Base-by-base conservation (phyloP, 179 eudicot genomes). In the Sideroxylon spinosum region DNA sequence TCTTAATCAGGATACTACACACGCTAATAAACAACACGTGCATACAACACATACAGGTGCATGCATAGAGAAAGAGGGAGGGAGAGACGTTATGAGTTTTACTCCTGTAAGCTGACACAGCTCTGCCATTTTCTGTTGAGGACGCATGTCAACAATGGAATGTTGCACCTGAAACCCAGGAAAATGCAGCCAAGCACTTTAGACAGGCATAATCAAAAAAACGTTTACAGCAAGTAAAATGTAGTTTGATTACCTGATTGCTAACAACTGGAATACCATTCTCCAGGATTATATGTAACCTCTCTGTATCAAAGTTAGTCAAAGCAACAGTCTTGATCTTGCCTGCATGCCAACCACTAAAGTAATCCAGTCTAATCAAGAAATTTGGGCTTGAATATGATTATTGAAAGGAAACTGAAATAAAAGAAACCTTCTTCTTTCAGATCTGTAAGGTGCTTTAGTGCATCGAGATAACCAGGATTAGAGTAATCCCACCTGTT, bases 401-500 rank as follows among this genome's bases (percentile, higher is more conserved):
- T 7, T 68, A 25, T 19, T 49, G 13, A 26, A 61, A 67, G 63
- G 37, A 12, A 77, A 67, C 3, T 20, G 44, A 37, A 77, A 63
- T 37, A 65, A 71, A 76, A 61, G 76, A 68, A 53, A 93, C 99
- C 99, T 91, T 87, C 98, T 73, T 87, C 95, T 86, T 95, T 95
- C 74, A 95, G 88, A 89, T 95, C 99, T 26, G 99, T 92, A 74
- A 95, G 97, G 87, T 95, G 98, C 79, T 88, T 90, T 66, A 95
- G 83, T n/a, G 99, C 99, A 89, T 95, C 99, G 66, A 95, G 91
- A 85, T 93, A 95, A 62, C 99, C 98, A 75, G 86, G 12, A 87
- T 95, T 95, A 80, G 99, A 74, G 84, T 95, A 95, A 81, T 95
- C 98, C 99, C 99, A 93, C 99, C 99, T 95, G 86, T 78, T 71